A percentile compares a stretch with the other conserved stretches of the same genome.
Evolutionary conservation across 495 filamentous ascomycete genomes (phyloP).

Genomic region (Talaromyces liani): DNA sequence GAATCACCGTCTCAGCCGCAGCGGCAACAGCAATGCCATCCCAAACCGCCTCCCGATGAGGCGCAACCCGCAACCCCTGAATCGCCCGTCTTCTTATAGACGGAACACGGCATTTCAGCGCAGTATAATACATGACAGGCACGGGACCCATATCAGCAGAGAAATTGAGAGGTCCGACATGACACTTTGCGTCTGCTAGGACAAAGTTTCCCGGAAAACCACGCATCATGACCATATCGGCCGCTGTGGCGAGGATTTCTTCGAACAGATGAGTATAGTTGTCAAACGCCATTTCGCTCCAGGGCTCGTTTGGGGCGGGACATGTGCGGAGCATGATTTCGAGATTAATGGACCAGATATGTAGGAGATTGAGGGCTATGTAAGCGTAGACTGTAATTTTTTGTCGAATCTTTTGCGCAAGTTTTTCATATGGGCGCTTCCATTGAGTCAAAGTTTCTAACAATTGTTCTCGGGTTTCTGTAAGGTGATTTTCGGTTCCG

Average conservation of each 20-base stretch:
- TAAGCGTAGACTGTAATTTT: not conserved
- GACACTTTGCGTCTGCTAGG: not conserved
- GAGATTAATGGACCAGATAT: conserved; percentile 37
- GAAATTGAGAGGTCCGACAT: conserved; percentile 2
- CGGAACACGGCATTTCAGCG: conserved; percentile 49
- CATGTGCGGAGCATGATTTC: conserved; percentile 37
- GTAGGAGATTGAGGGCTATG: conserved; percentile 24
- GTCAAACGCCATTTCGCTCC: conserved; percentile 35
- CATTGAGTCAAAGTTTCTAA: not conserved
- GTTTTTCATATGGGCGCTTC: not conserved
- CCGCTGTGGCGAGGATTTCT: conserved; percentile 22
- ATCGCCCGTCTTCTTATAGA: conserved; percentile 37
- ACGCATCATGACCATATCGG: conserved; percentile 14
- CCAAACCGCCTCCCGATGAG: conserved; percentile 51
- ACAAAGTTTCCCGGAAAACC: not conserved
- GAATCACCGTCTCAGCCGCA: not conserved
- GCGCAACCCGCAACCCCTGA: conserved; percentile 21
- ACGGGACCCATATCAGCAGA: conserved; percentile 41
- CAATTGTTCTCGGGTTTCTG: not conserved
- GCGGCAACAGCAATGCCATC: conserved; percentile 6
- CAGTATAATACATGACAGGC: conserved; percentile 44
- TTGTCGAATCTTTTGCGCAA: not conserved
- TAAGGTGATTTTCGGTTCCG: not conserved
- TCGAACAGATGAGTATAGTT: conserved; percentile 28
- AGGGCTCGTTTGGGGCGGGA: conserved; percentile 15